Evolutionary conservation across 805 yeast species (phyloP).

Genomic region (Torulaspora maleeae): DNA sequence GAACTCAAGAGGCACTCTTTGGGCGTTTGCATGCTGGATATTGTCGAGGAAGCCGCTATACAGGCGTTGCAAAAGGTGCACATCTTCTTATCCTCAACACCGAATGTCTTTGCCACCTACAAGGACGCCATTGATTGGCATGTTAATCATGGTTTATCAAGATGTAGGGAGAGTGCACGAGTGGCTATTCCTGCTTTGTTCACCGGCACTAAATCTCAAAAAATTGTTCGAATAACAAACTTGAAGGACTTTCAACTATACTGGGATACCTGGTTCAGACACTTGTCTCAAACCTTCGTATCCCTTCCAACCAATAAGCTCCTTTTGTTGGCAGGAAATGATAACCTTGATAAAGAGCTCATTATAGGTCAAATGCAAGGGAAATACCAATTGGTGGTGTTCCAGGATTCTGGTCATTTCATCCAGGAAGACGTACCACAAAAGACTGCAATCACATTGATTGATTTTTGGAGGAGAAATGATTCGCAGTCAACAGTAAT

Average conservation of each 20-base stretch:
- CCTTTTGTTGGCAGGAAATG: conserved; percentile 82
- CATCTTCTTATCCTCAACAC: conserved; percentile 59
- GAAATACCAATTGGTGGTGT: conserved; percentile 80
- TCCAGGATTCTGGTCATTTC: conserved; percentile 83
- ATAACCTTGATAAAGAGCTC: conserved; percentile 74
- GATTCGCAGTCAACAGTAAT: conserved; percentile 35
- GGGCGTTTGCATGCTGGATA: conserved; percentile 81
- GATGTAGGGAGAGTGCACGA: conserved; percentile 56
- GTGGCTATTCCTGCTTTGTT: conserved; percentile 76
- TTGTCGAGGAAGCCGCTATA: conserved; percentile 89
- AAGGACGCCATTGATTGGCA: conserved; percentile 80
- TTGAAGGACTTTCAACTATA: conserved; percentile 54
- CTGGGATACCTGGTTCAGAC: conserved; percentile 83
- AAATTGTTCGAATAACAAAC: conserved; percentile 59
- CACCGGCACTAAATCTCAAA: conserved; percentile 19
- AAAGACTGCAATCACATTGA: conserved; percentile 53
- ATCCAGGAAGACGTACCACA: conserved; percentile 87
- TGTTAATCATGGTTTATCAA: conserved; percentile 48
- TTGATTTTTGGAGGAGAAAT: conserved; percentile 45
- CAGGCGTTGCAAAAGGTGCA: conserved; percentile 65
- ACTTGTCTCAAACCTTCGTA: conserved; percentile 54
- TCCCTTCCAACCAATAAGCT: conserved; percentile 55
- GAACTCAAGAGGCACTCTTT: conserved; percentile 36
- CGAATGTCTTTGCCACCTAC: conserved; percentile 49
- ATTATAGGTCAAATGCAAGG: conserved; percentile 99